A percentile compares a stretch with the other conserved stretches of the same genome.
Conservation (phyloP, 257 asterid species). For the Solanum infundibuliforme region DNA sequence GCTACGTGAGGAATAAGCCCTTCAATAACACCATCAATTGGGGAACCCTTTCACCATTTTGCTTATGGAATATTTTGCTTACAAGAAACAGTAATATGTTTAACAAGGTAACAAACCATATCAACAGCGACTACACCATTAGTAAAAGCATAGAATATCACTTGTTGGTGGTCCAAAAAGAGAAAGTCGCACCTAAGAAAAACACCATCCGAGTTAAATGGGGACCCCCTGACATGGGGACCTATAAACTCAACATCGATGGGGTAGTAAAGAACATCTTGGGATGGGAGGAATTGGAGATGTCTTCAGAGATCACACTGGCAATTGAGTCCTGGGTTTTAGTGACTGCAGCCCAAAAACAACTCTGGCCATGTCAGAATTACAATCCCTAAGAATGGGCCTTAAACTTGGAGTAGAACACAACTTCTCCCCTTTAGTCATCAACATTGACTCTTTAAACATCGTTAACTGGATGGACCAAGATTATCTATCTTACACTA, state of each 20-base stretch:
- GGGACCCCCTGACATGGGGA: neutral
- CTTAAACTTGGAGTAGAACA: no score
- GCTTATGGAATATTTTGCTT: neutral
- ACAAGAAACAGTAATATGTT: neutral
- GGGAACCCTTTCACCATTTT: neutral
- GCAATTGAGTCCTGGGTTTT: no score
- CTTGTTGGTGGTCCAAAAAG: neutral
- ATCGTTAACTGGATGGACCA: no score
- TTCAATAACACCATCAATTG: neutral
- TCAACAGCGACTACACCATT: neutral
- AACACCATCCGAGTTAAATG: neutral
- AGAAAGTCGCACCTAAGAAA: no score
- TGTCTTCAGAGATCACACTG: no score
- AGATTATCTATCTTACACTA: no score
- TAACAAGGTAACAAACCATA: neutral
- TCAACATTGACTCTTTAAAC: no score
- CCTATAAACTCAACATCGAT: neutral
- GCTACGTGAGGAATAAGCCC: rapidly evolving
- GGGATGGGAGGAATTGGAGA: neutral
- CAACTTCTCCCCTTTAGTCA: no score
- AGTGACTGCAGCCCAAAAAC: no score
- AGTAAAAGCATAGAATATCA: neutral
- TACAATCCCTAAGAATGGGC: no score
- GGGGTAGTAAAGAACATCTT: neutral
- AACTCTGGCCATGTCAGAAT: no score